Evolutionary conservation across 169 alveolate genomes (phyloP), one percentile per base, ranked within the genome.

Genomic region (Plasmodium knowlesi): DNA sequence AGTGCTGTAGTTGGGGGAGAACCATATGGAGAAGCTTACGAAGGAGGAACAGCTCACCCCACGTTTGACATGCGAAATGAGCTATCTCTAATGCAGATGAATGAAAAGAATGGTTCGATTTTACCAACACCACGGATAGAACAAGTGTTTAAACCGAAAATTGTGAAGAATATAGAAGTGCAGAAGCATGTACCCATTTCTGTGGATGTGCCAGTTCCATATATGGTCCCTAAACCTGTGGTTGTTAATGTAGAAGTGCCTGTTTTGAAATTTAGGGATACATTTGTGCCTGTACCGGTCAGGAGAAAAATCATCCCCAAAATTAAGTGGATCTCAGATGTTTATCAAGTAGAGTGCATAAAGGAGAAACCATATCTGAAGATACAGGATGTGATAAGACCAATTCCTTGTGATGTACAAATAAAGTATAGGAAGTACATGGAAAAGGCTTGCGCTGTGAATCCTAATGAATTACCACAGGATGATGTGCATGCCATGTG

Each of bases 401-500:
- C 98, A 5, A 97, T 97, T 25, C 98, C 98, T 3, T 96, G 97
- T 95, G 98, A 96, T 43, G 98, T 97, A 6, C 97, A 97, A 71
- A 96, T 97, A 53, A 96, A 96, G 71, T 95, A 95, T 80, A 93
- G 96, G 76, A 97, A 97, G 61, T 95, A 85, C 43, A 97, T 95
- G 74, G 97, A 95, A 94, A 95, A 94, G 78, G 98, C 97, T 22
- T 96, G 96, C 57, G 96, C 97, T 25, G 94, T 97, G 92, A 96
- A 97, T 80, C 98, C 98, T 9, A 97, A 97, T 22, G 98, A 97
- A 84, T 96, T 97, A 67, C 96, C 98, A 43, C 98, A 97, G 93
- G 97, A 97, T 22, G 98, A 97, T 53, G 96, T 97, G 94, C 98
- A 97, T 78, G 98, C 98, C 50, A 97, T 97, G 98, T 97, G 98